Base-by-base conservation (phyloP, 2,329 filamentous ascomycete species). In the Alternaria rosae region DNA sequence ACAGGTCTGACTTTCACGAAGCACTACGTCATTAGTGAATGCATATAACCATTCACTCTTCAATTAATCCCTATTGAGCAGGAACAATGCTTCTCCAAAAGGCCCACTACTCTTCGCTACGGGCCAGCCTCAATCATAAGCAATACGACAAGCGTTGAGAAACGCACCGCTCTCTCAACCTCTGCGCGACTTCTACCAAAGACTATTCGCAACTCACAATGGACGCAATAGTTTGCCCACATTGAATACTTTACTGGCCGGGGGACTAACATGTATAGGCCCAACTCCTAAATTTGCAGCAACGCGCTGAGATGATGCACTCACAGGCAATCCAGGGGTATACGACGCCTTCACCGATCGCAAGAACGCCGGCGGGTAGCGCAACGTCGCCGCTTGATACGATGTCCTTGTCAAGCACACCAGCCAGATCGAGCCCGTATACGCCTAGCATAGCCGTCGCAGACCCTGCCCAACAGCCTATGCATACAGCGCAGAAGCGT, bases 51-150 rank as follows among this genome's bases (percentile, higher is more conserved):
- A 30, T 30, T 30, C 28, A 30, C 28, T 30, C 11, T 30, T 30
- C 28, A 11, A 4, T 11, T 11, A 5, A 3, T 30, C 2, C 28
- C 11, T 12, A 30, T 12, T 30, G 28, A 12, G 28, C 11, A 11
- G 28, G 35, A 6, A 38, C 8, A 17, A 4, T 38, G 9, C 4
- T 3, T 38, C n/a, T 11, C 6, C 4, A 38, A 3, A 5, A n/a
- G 5, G 10, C 3, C 1, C 1, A 17, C 35, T 38, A 17, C 10
- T 0, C 0, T 1, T 38, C 35, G 17, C 5, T 9, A 17, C 35
- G 4, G 1, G 15, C 15, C 35, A 1, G 35, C n/a, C n/a, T n/a
- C n/a, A n/a, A n/a, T n/a, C n/a, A n/a, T n/a, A n/a, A n/a, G n/a
- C n/a, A n/a, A 11, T n/a, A 38, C 35, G 9, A 38, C n/a, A 17